Evolutionary conservation across 108 stramenopile genomes (phyloP).

Genomic region (Ochromonas danica): DNA sequence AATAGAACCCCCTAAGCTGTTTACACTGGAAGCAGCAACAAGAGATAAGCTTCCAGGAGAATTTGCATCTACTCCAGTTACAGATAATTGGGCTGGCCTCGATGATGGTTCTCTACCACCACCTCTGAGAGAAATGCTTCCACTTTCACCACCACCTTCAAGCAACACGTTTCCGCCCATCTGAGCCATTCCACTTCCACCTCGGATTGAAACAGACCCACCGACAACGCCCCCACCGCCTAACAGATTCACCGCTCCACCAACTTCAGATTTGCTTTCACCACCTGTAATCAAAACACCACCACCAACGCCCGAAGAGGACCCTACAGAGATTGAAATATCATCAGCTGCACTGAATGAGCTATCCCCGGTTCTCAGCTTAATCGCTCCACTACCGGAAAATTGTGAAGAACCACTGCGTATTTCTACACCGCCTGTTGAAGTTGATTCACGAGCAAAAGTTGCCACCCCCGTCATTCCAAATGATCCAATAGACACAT

Average conservation of each 20-base stretch:
- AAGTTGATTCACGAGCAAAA: no score
- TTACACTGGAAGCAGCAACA: no score
- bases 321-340: no score
- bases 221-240: slow-evolving; percentile 19
- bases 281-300: slow-evolving; percentile 20
- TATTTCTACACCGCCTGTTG: no score
- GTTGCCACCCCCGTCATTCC: no score
- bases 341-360: neutral
- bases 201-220: neutral
- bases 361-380: no score
- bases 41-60: no score
- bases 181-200: neutral
- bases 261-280: neutral
- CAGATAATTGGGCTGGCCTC: no score
- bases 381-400: no score
- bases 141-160: slow-evolving; percentile 11
- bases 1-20: neutral
- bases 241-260: neutral
- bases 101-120: neutral
- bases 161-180: slow-evolving; percentile 10
- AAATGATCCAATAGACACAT: no score
- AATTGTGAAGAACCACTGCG: no score
- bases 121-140: neutral
- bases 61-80: neutral
- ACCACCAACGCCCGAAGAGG: no score